These are phyloP conservation scores for Ilyonectria sp. DNA, from an alignment of 2,329 filamentous ascomycete genomes.

Conservation along the genomic window DNA sequence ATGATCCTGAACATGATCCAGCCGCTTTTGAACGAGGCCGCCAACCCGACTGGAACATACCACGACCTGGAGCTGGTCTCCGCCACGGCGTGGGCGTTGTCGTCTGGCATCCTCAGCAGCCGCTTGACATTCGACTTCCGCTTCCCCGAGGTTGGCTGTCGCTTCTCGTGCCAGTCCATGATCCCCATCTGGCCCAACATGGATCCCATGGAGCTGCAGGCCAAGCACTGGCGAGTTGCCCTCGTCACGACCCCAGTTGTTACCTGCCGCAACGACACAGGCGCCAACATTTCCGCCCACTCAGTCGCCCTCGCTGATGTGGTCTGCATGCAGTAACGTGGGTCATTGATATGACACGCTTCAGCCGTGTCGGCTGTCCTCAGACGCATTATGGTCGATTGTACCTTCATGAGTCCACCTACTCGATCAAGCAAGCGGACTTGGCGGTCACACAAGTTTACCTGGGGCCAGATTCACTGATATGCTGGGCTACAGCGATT, in stretches of 20 bases:
- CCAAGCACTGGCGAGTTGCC: constrained; percentile 66
- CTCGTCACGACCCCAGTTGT: constrained; percentile 69
- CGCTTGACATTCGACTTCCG: constrained; percentile 62
- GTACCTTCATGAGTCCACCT: not conserved
- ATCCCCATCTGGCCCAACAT: constrained; percentile 59
- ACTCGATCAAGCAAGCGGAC: not conserved
- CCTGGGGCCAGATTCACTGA: not conserved
- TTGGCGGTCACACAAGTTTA: not conserved
- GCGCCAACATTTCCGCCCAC: constrained; percentile 60
- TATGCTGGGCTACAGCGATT: not conserved
- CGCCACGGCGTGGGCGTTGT: constrained; percentile 61
- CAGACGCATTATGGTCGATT: too few species aligned
- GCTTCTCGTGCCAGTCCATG: constrained; percentile 66
- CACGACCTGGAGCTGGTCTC: constrained; percentile 60
- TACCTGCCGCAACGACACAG: constrained; percentile 68
- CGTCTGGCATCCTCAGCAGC: constrained; percentile 62
- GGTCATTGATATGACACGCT: not conserved
- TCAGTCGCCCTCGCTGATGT: constrained; percentile 64
- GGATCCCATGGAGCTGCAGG: constrained; percentile 62
- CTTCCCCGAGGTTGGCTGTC: constrained; percentile 66
- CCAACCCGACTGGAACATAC: constrained; percentile 55
- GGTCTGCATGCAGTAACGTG: constrained; percentile 61
- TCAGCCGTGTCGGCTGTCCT: not conserved
- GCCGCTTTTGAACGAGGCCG: constrained; percentile 57
- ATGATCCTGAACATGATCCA: constrained; percentile 55